Evolutionary conservation across 164 flowering plant genomes (phyloP), one percentile per base, ranked within the genome.

Genomic region (Chloranthus sessilifolius): DNA sequence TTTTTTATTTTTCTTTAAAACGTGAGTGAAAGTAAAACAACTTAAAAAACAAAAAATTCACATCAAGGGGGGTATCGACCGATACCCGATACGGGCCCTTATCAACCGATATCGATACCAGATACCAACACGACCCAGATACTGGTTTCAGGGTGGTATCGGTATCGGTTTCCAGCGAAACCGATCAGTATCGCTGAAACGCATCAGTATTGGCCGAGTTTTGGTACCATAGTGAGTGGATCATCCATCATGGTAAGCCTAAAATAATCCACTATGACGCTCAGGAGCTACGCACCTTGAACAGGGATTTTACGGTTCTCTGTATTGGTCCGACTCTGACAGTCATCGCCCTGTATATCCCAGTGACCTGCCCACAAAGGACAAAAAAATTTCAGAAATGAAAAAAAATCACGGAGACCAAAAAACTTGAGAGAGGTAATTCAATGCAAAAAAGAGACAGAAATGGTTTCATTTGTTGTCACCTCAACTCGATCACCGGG

Each of bases 401-500:
- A 6, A 16, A 6, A 0, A 38, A 29, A 7, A 44, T n/a, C n/a
- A 24, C 24, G 4, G n/a, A 4, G 9, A 5, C 12, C 19, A 15
- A 9, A 23, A 51, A 51, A 24, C 8, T 47, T 23, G 33, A 33
- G 21, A 16, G 11, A 16, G 3, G 29, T 14, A 29, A 47, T 1
- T 3, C 17, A 1, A 2, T 7, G 25, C 7, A 30, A 8, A 5
- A n/a, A 23, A 26, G n/a, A 34, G 1, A 3, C 20, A 35, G 36
- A 23, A 21, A 35, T 23, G 5, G 12, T 3, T 47, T 14, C 42
- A 50, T 3, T 19, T 35, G 43, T 22, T 36, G 15, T 73, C 50
- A 90, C 97, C 89, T 88, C 91, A 61, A 88, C 83, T 71, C 97
- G 74, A 70, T 92, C 99, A 70, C 99, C 99, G 7, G 97, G 99